Conservation (phyloP, 305 asterid genomes). For the Fraxinus xanthoxyloides region DNA sequence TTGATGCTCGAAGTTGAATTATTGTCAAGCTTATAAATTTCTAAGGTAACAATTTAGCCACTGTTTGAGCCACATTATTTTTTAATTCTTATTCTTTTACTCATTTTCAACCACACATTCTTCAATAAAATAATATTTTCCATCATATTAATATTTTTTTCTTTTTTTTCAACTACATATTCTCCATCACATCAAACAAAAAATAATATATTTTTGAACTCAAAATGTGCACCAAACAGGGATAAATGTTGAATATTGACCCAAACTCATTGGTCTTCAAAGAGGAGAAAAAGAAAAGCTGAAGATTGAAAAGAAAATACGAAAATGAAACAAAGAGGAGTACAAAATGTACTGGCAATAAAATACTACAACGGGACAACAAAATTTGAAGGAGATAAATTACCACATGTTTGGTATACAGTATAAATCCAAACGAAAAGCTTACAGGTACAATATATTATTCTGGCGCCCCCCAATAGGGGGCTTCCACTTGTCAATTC, state of each 20-base stretch:
- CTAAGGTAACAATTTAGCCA: background rate
- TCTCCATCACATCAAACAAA: too few species aligned
- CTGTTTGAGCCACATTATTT: too few species aligned
- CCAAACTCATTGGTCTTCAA: background rate
- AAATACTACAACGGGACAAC: background rate
- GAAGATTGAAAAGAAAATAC: background rate
- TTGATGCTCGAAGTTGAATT: background rate
- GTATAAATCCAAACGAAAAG: background rate
- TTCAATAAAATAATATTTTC: too few species aligned
- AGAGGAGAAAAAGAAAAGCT: background rate
- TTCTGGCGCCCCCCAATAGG: background rate
- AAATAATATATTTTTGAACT: too few species aligned
- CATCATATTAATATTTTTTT: too few species aligned
- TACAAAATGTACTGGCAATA: background rate
- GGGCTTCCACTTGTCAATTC: too few species aligned
- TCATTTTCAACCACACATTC: too few species aligned
- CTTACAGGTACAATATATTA: background rate
- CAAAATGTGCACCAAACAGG: too few species aligned
- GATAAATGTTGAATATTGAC: background rate
- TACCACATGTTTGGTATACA: background rate
- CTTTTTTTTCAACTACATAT: too few species aligned
- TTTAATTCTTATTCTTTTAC: too few species aligned
- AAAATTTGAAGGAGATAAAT: background rate
- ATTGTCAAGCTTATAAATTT: background rate
- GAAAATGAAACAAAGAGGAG: background rate